Conservation (phyloP, 2,329 filamentous ascomycete genomes). For the Eutypa lata region DNA sequence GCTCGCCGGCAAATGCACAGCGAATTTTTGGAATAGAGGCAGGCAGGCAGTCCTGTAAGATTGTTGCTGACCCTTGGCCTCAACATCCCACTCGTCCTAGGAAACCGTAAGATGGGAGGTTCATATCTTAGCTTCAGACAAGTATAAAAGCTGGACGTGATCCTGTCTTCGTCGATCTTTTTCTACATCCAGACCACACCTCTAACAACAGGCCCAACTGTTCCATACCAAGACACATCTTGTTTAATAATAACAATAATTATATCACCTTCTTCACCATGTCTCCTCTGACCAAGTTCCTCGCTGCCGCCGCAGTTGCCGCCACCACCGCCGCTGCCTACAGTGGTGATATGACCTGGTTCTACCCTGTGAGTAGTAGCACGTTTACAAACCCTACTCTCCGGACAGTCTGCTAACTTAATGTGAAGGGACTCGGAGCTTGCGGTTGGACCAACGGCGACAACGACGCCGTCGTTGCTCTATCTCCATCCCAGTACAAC, state of each 20-base stretch:
- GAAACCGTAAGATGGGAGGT: not conserved
- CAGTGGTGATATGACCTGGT: slow-evolving; percentile 24
- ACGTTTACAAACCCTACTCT: not conserved
- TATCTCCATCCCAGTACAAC: slow-evolving; percentile 16
- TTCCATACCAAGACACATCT: not conserved
- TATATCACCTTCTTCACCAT: not conserved
- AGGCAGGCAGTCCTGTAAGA: not conserved
- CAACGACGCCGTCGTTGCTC: slow-evolving; percentile 20
- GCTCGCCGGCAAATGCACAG: too few species aligned
- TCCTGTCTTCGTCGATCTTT: not conserved
- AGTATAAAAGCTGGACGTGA: not conserved
- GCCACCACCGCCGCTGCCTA: slow-evolving; percentile 7
- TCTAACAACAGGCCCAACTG: not conserved
- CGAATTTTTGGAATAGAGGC: not conserved
- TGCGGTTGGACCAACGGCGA: slow-evolving; percentile 17
- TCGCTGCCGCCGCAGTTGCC: not conserved
- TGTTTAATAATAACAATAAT: not conserved
- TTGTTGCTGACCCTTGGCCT: not conserved
- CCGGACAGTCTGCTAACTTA: not conserved
- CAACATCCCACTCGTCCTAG: not conserved
- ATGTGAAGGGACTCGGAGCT: slow-evolving; percentile 14
- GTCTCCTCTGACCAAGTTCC: not conserved
- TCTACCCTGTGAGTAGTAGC: slow-evolving; percentile 3
- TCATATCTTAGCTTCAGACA: not conserved
- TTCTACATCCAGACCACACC: not conserved